Base-by-base conservation (phyloP, 179 eudicot species). In the Silene vulgaris region DNA sequence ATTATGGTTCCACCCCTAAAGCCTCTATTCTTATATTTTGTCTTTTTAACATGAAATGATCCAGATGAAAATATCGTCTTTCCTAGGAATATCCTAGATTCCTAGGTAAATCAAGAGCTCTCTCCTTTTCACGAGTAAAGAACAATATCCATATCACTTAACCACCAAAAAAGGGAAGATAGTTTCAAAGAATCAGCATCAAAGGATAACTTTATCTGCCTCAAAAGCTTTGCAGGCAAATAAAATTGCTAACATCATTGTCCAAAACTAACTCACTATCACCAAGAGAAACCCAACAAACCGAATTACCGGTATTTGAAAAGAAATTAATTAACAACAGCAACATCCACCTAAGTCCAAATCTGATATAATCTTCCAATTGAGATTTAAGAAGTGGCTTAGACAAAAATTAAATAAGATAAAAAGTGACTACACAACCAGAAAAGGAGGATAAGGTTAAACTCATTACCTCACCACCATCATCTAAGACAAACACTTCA, bases 401-500 rank as follows among this genome's bases (percentile, higher is more conserved):
- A 26, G 54, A 54, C 64, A 28, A 65, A 56, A 37, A 30, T 52
- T 4, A 17, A 32, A 3, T 8, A 35, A 19, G 12, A 32, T 1
- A 7, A 29, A 28, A 16, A 13, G 43, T 65, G n/a, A 29, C 20
- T 16, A 29, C 17, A 13, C 17, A 52, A 52, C 59, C 59, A 13
- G 43, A 72, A 43, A 14, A 4, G 8, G 17, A 56, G 71, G 54
- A 50, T 37, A 29, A 67, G 45, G 26, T 21, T 17, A 73, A 57
- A 35, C 13, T 23, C 26, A 59, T 80, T 83, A 94, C 98, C 98
- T 94, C 98, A 62, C 98, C 98, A 23, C 98, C 98, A 75, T 93
- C 98, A 80, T 93, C 97, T 61, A 93, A 82, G 54, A 93, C 98
- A 77, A 78, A 93, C 67, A 93, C 98, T 85, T 93, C 98, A 70